Base-by-base conservation (phyloP, 1,284 basidiomycete genomes). In the Athelia psychrophila region DNA sequence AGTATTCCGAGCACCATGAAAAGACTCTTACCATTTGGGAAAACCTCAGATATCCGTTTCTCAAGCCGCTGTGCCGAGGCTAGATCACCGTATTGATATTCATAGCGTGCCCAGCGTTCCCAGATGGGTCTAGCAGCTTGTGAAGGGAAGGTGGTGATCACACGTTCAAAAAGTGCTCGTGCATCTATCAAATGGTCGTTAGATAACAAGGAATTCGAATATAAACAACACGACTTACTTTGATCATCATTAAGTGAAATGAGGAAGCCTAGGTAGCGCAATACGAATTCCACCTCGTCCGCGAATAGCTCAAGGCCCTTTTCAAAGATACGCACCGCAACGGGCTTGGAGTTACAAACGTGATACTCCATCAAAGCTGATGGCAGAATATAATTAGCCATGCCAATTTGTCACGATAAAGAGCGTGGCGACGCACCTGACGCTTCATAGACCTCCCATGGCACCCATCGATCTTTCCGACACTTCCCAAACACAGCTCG, bases 311-410 rank as follows among this genome's bases (percentile, higher is more conserved):
- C 93, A 64, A 97, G 72, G n/a, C 95, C 96, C 55, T 93, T 86
- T 68, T 98, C 94, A 64, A 98, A 98, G 55, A 99, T 96, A 51
- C 93, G 84, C 47, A 86, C 91, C 0, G 95, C 93, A 19, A 98
- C 88, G 6, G 79, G 78, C 33, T 86, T 77, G 47, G 94, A 93
- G 64, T 95, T 93, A 54, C 88, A 94, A 67, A 88, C 91, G 69
- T 98, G 93, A 66, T 98, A 98, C 69, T 99, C 96, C 84, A 96
- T 93, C 61, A 97, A 69, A 0, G 96, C 97, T 91, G 65, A 53
- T 47, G 52, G 5, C n/a, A 6, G n/a, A n/a, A 5, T 8, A 6
- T 6, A 42, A 42, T 42, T n/a, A 22, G 38, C 20, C 38, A 6
- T 42, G 38, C 20, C 38, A 6, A 8, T 42, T 42, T n/a, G 38